phyloP scores from a whole-genome alignment of 768 basidiomycete genomes.

The Mycena rebaudengoi region DNA sequence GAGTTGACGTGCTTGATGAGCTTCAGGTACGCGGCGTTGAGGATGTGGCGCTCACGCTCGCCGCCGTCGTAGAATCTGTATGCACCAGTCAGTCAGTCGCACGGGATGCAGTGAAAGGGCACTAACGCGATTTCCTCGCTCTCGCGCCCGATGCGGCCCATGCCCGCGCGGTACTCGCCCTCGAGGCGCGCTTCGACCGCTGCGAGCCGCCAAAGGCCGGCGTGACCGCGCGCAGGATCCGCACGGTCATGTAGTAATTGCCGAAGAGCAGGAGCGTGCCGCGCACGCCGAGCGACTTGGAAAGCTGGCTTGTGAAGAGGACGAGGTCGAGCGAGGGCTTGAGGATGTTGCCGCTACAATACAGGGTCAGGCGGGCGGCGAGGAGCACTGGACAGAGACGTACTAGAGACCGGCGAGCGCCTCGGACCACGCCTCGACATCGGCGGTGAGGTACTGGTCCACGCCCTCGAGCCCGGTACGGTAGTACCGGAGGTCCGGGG shows the following conservation, averaged over 20 bases:
- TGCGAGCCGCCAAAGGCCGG: constrained; percentile 94
- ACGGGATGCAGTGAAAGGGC: not conserved
- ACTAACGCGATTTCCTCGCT: constrained; percentile 92
- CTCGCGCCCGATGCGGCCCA: constrained; percentile 87
- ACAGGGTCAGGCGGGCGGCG: not conserved
- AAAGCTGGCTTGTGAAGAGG: constrained; percentile 92
- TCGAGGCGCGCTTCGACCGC: constrained; percentile 88
- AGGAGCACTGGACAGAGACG: constrained; percentile 40
- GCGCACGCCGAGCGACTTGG: constrained; percentile 84
- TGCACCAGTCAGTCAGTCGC: not conserved
- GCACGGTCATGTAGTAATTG: constrained; percentile 89
- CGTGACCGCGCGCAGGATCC: constrained; percentile 83
- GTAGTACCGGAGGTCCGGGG: constrained; percentile 78
- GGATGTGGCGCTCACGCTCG: constrained; percentile 79
- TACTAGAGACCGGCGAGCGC: constrained; percentile 88
- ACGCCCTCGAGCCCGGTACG: constrained; percentile 72
- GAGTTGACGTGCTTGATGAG: constrained; percentile 91
- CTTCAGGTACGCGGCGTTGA: constrained; percentile 78
- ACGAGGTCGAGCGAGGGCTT: constrained; percentile 92
- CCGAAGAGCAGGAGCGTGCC: constrained; percentile 82
- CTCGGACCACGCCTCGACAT: constrained; percentile 90
- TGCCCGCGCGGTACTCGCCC: constrained; percentile 90
- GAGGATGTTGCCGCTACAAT: constrained; percentile 83
- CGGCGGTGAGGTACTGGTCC: constrained; percentile 94
- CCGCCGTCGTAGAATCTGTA: constrained; percentile 93